phyloP scores from a whole-genome alignment of 495 filamentous ascomycete species.

The Venustampulla echinocandica region DNA sequence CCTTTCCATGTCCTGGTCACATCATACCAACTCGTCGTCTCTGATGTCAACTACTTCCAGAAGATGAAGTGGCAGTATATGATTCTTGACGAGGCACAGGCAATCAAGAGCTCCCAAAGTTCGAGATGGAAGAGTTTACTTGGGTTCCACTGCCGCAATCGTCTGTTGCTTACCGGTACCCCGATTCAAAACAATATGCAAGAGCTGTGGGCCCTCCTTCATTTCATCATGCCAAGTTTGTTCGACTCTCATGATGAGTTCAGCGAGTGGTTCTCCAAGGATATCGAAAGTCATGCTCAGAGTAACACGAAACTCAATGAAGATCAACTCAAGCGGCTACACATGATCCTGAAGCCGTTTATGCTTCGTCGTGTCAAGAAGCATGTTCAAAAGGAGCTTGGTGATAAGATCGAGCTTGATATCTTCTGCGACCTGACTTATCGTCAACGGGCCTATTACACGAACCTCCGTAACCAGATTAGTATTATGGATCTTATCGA shows the following conservation, averaged over 20 bases:
- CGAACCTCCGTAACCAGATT: conserved; percentile 86
- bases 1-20: conserved; percentile 94
- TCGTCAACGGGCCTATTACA: conserved; percentile 90
- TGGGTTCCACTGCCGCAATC: conserved; percentile 91
- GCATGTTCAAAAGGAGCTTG: conserved; percentile 95
- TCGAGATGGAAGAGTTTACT: conserved; percentile 94
- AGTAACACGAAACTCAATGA: conserved; percentile 98
- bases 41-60: conserved; percentile 93
- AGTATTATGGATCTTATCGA: conserved; percentile 98
- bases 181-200: conserved; percentile 99
- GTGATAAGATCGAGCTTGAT: conserved; percentile 96
- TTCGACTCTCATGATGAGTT: conserved; percentile 99
- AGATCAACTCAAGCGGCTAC: conserved; percentile 88
- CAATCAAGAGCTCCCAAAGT: conserved; percentile 95
- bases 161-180: conserved; percentile 88
- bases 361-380: conserved; percentile 99
- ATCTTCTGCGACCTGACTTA: conserved; percentile 96
- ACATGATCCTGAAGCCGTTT: conserved; percentile 99
- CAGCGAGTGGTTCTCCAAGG: conserved; percentile 99
- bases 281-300: conserved; percentile 96
- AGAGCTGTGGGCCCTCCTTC: conserved; percentile 91
- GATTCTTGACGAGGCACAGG: conserved; percentile 97
- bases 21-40: conserved; percentile 94
- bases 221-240: conserved; percentile 98
- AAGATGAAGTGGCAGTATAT: conserved; percentile 99